Evolutionary conservation across 176 grass and related monocot species (phyloP), one percentile per base, ranked within the genome.

Genomic region (Phragmites australis): DNA sequence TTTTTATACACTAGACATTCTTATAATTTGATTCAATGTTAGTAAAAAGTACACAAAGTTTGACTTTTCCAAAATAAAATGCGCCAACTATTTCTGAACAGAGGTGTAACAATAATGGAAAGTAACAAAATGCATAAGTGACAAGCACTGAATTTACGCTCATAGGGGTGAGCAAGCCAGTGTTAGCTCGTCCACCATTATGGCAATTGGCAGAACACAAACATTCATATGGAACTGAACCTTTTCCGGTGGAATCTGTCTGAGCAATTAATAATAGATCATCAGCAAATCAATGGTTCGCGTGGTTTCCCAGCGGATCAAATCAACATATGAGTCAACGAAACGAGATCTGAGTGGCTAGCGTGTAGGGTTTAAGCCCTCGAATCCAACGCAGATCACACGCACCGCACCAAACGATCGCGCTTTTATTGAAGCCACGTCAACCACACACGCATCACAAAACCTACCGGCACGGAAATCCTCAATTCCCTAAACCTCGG

Each of bases 311-410:
- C 45, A 64, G 23, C 3, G 40, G 80, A 80, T 57, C 39, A 54
- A 40, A 74, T 1, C 39, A 68, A 13, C 9, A 3, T 17, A 72
- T 4, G 31, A 51, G 68, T 43, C 41, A 58, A 73, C n/a, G 1
- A 17, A 39, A 45, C 62, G 26, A 81, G 82, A 85, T 89, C 82
- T 81, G 39, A 40, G 39, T 19, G 22, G n/a, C 19, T 17, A 8
- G 44, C 4, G 16, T 16, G 37, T 49, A 64, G 71, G 72, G 77
- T 77, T 89, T 85, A 85, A 85, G 82, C 30, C 15, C 6, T 18
- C 3, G 2, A 84, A 81, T 76, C 37, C 34, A 45, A 27, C 72
- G 21, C 57, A 77, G 78, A 89, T 85, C 56, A 41, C 60, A 73
- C 18, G 27, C 11, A 8, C 12, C 29, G 16, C 16, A 51, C 23